phyloP scores from a whole-genome alignment of 345 rosid genomes.

The Hirschfeldia incana region DNA sequence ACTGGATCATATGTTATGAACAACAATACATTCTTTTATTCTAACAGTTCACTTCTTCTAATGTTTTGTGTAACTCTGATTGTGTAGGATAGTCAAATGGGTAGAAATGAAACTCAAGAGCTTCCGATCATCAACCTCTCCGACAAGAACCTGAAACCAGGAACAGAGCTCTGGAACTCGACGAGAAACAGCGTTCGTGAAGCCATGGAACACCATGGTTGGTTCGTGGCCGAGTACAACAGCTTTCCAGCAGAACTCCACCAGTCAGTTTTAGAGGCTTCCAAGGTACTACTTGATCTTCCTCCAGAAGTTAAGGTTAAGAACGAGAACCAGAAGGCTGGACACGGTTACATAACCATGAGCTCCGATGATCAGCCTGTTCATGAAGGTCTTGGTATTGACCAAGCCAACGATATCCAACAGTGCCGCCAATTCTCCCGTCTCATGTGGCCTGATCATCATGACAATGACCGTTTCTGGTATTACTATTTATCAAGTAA shows the following conservation, averaged over 20 bases:
- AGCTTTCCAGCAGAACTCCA: conserved; percentile 39
- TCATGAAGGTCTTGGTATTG: conserved; percentile 53
- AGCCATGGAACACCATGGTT: conserved; percentile 60
- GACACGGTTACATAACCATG: conserved; percentile 49
- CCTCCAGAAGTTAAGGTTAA: conserved; percentile 46
- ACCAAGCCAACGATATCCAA: conserved; percentile 36
- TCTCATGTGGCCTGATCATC: conserved; percentile 52
- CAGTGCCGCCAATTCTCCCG: conserved; percentile 42
- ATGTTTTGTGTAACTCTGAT: neutral
- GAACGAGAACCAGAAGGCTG: conserved; percentile 47
- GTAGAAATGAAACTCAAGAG: conserved; percentile 9
- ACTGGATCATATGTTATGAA: neutral
- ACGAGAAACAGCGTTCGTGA: conserved; percentile 41
- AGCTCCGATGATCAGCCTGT: conserved; percentile 42
- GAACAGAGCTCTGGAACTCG: conserved; percentile 45
- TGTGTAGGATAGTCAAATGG: conserved; percentile 15
- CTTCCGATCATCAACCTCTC: conserved; percentile 48
- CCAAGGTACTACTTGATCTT: conserved; percentile 49
- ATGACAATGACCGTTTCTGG: conserved; percentile 50
- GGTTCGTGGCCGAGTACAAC: conserved; percentile 47
- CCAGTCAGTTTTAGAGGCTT: conserved; percentile 25
- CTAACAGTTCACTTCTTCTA: neutral
- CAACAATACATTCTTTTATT: neutral
- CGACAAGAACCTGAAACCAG: conserved; percentile 41
- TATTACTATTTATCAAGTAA: conserved; percentile 13